These are phyloP conservation scores for Talaromyces sp. DNA, from an alignment of 2,329 filamentous ascomycete species.

Conservation along the genomic window DNA sequence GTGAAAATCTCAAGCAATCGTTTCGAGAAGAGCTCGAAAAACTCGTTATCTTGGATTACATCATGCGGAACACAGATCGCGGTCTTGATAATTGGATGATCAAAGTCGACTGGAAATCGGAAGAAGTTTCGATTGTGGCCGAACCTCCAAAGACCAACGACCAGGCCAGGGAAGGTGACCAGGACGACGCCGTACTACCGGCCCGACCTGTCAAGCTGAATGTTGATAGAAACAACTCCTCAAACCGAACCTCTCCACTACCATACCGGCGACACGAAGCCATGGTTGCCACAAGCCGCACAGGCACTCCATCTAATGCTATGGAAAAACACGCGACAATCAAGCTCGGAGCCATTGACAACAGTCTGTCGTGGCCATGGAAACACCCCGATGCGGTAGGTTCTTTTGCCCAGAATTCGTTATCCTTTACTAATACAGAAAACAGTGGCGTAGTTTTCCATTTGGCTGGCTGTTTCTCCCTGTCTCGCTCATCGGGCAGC, in stretches of 20 bases:
- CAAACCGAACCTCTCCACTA: constrained; percentile 38
- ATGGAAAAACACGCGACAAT: constrained; percentile 55
- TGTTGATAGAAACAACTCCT: constrained; percentile 29
- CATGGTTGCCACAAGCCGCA: constrained; percentile 68
- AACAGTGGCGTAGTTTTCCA: constrained; percentile 74
- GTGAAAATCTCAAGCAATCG: constrained; percentile 77
- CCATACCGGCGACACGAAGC: constrained; percentile 75
- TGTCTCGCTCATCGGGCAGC: constrained; percentile 90
- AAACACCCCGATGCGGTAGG: constrained; percentile 87
- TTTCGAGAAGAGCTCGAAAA: constrained; percentile 96
- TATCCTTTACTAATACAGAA: constrained; percentile 16
- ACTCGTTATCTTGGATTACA: constrained; percentile 94
- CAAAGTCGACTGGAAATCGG: constrained; percentile 79
- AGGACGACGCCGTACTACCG: constrained; percentile 41
- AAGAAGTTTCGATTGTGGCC: constrained; percentile 78
- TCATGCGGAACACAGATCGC: constrained; percentile 97
- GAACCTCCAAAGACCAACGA: constrained; percentile 69
- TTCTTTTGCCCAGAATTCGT: constrained; percentile 10
- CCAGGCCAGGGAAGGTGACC: constrained; percentile 41
- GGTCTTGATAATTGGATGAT: constrained; percentile 99
- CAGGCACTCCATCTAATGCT: constrained; percentile 47
- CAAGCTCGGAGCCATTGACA: constrained; percentile 88
- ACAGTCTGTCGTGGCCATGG: constrained; percentile 98
- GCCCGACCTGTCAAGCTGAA: constrained; percentile 59
- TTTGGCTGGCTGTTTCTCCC: constrained; percentile 98